Percentiles rank a stretch among this genome's conserved stretches.
Evolutionary conservation across 495 filamentous ascomycete genomes (phyloP).

Genomic region (Geopyxis carbonaria): DNA sequence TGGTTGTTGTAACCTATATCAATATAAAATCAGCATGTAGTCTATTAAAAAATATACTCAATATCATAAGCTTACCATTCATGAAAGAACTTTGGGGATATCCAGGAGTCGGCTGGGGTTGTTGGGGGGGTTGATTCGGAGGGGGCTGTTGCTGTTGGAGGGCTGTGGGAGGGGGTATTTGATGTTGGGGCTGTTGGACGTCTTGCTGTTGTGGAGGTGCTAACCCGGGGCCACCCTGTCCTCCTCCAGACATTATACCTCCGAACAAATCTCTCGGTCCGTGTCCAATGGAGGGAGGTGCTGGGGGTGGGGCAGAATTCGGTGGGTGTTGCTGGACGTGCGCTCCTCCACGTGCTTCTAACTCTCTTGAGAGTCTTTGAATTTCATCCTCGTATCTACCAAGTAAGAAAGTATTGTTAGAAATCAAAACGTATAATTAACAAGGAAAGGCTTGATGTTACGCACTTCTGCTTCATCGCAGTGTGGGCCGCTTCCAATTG

Average conservation of each 20-base stretch:
- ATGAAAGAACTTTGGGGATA: conserved; percentile 37
- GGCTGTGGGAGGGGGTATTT: conserved; percentile 35
- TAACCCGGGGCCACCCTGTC: conserved; percentile 67
- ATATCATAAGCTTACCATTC: conserved; percentile 58
- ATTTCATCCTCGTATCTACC: conserved; percentile 87
- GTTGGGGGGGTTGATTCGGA: conserved; percentile 26
- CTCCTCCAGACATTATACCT: conserved; percentile 85
- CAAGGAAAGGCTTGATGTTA: conserved; percentile 4
- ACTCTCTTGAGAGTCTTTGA: conserved; percentile 62
- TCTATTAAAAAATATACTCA: too few species aligned
- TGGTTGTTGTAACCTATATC: conserved; percentile 44
- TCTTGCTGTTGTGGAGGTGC: conserved; percentile 58
- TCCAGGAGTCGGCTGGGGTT: conserved; percentile 28
- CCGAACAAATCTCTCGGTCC: conserved; percentile 83
- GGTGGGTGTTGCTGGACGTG: conserved; percentile 44
- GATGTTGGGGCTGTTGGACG: conserved; percentile 43
- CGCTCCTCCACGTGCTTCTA: conserved; percentile 63
- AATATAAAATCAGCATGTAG: not conserved
- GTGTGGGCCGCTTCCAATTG: conserved; percentile 75
- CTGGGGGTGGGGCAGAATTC: conserved; percentile 55
- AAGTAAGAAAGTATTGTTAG: not conserved
- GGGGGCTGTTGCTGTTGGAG: conserved; percentile 16
- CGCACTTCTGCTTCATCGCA: conserved; percentile 77
- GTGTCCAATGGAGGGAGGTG: conserved; percentile 74
- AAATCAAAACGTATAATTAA: conserved; percentile 5